phyloP scores from a whole-genome alignment of 306 rosid species.

The Macrotyloma uniflorum region DNA sequence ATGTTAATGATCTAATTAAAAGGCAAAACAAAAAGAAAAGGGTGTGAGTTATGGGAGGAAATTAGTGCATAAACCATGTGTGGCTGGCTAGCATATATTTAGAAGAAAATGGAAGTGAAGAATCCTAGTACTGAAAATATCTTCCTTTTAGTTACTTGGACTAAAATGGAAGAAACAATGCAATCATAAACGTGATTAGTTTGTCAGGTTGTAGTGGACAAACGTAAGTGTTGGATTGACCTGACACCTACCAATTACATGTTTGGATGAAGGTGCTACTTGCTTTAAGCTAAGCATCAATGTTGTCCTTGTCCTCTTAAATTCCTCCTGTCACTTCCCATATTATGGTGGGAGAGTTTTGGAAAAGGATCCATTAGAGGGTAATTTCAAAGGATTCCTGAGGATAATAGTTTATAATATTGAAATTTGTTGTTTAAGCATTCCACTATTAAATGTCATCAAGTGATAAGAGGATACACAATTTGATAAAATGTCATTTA shows the following conservation, averaged over 20 bases:
- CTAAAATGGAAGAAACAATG: neutral
- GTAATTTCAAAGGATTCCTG: neutral
- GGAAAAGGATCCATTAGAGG: neutral
- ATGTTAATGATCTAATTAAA: neutral
- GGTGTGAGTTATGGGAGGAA: neutral
- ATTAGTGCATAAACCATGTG: neutral
- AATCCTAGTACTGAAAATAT: neutral
- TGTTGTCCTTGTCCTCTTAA: neutral
- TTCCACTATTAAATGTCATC: no score
- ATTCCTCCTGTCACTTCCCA: neutral
- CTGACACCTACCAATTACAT: neutral
- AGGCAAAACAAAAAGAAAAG: neutral
- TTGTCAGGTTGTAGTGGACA: conserved; percentile 22
- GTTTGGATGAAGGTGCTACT: conserved; percentile 2
- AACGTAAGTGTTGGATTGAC: conserved; percentile 3
- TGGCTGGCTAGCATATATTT: neutral
- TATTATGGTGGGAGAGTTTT: neutral
- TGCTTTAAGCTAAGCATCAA: neutral
- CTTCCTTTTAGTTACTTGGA: neutral
- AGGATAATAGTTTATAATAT: no score
- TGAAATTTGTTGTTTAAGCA: no score
- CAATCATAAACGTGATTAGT: conserved; percentile 4
- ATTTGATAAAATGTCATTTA: no score
- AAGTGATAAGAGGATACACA: no score
- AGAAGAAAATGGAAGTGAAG: neutral